Evolutionary conservation across 1,284 basidiomycete genomes (phyloP).

Genomic region (Papiliotrema fonsecae): DNA sequence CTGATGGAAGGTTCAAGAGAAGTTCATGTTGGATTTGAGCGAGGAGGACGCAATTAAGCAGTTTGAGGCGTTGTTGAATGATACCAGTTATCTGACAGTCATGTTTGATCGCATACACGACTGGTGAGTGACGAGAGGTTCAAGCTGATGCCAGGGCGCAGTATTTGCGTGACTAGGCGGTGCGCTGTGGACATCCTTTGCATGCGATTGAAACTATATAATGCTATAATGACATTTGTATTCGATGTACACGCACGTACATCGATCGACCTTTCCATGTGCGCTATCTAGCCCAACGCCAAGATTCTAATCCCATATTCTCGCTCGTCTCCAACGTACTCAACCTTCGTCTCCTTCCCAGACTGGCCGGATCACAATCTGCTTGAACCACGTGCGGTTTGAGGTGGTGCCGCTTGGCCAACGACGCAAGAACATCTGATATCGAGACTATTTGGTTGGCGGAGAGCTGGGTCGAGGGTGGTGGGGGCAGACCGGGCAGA

Average conservation of each 20-base stretch:
- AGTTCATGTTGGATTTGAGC: slow-evolving; percentile 87
- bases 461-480: slow-evolving; percentile 27
- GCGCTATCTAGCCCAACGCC: slow-evolving; percentile 25
- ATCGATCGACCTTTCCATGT: no score
- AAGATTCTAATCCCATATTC: slow-evolving; percentile 19
- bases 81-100: slow-evolving; percentile 89
- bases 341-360: slow-evolving; percentile 18
- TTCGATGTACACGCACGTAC: no score
- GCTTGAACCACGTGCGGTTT: slow-evolving; percentile 3
- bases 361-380: slow-evolving; percentile 20
- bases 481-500: slow-evolving; percentile 19
- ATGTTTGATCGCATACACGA: slow-evolving; percentile 85
- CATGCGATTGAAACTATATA: no score
- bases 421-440: slow-evolving; percentile 29
- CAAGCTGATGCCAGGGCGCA: slow-evolving; percentile 32
- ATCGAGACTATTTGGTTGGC: slow-evolving; percentile 36
- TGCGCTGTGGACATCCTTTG: no score
- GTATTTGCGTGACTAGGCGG: slow-evolving; percentile 40
- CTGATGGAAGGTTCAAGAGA: slow-evolving; percentile 77
- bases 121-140: slow-evolving; percentile 16
- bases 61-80: slow-evolving; percentile 88
- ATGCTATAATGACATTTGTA: no score
- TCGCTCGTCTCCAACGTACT: slow-evolving; percentile 18
- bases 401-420: slow-evolving; percentile 12
- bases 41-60: slow-evolving; percentile 97